Evolutionary conservation across 768 basidiomycete genomes (phyloP).

Genomic region (Hypholoma fasciculare): DNA sequence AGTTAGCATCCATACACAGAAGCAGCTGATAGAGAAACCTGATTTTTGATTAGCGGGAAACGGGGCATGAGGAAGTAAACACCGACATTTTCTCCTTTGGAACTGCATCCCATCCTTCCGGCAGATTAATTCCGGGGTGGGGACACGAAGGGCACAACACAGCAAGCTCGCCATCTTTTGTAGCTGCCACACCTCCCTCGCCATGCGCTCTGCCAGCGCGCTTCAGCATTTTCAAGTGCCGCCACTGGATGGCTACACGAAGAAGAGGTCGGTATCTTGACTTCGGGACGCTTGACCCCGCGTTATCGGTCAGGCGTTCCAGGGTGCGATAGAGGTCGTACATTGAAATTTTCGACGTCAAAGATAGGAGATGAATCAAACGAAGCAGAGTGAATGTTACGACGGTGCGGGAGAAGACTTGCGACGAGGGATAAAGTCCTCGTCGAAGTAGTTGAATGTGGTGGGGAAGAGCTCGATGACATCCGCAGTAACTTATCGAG

Average conservation of each 20-base stretch:
- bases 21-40: slow-evolving; percentile 5
- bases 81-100: slow-evolving; percentile 1
- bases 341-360: no score
- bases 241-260: slow-evolving; percentile 17
- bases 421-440: no score
- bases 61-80: not conserved
- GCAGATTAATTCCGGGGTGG: slow-evolving; percentile 29
- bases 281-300: no score
- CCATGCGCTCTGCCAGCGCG: slow-evolving; percentile 23
- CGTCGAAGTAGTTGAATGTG: no score
- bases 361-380: no score
- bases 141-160: slow-evolving; percentile 36
- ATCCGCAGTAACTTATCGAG: no score
- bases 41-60: not conserved
- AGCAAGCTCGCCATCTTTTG: slow-evolving; percentile 24
- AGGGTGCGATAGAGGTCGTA: no score
- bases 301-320: no score
- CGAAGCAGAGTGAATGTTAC: no score
- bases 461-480: no score
- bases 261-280: no score
- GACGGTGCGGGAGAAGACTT: no score
- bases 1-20: slow-evolving; percentile 12
- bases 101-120: slow-evolving; percentile 16
- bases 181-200: slow-evolving; percentile 13
- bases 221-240: slow-evolving; percentile 26